Evolutionary conservation across 345 rosid species (phyloP).

Genomic region (Hibiscus mutabilis): DNA sequence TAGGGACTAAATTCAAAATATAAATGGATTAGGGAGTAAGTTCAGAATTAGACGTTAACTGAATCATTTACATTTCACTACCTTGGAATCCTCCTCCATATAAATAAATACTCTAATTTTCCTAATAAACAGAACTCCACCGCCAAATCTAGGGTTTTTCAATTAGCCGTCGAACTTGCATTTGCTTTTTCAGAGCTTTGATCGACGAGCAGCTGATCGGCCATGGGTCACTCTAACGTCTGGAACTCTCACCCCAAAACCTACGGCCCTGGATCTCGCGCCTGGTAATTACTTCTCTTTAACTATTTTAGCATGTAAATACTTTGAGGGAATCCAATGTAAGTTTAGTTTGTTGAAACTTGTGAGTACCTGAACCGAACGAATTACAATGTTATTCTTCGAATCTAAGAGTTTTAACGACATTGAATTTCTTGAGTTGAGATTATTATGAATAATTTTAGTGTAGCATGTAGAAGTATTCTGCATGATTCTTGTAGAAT

Average conservation of each 20-base stretch:
- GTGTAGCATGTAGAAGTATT: neutral
- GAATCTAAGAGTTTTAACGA: neutral
- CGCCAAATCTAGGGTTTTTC: neutral
- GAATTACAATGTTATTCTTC: neutral
- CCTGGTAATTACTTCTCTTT: constrained; percentile 24
- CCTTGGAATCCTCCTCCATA: neutral
- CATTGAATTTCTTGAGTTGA: neutral
- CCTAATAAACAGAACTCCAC: neutral
- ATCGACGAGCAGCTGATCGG: neutral
- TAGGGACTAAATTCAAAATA: neutral
- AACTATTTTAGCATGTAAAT: neutral
- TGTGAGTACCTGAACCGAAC: neutral
- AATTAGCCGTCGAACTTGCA: no score
- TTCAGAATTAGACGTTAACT: no score
- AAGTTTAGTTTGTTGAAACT: neutral
- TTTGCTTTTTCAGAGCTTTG: neutral
- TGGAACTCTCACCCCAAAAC: constrained; percentile 54
- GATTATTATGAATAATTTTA: neutral
- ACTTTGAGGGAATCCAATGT: neutral
- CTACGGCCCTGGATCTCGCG: constrained; percentile 51
- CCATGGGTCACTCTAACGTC: constrained; percentile 49
- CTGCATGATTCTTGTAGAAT: neutral
- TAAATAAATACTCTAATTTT: neutral
- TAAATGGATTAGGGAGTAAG: no score
- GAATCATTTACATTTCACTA: no score